Base-by-base conservation (phyloP, 768 basidiomycete species). In the Suillus alpinus region DNA sequence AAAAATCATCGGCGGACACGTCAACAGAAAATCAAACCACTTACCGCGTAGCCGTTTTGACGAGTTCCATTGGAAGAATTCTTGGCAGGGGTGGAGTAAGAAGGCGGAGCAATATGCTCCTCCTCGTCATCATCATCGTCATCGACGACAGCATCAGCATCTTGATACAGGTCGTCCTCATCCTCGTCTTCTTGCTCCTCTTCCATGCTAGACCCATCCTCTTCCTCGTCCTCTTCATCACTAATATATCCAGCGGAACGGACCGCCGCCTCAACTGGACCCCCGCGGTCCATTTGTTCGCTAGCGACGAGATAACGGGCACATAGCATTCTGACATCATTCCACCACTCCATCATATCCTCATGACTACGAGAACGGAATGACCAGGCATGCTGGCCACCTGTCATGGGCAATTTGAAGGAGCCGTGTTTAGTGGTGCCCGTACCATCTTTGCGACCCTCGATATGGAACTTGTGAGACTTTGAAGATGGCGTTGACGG, bases 271-370 rank as follows among this genome's bases (percentile, higher is more conserved):
- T 90, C 92, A 31, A 98, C 90, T 0, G 94, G 94, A 2, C 96
- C 97, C 41, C 87, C 87, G 47, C 97, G 81, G 76, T 97, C 93
- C 76, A 98, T 91, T 71, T 86, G 83, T 77, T 98, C 97, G 65
- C 89, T 92, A 37, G 95, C 94, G 43, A 98, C 93, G 57, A 99
- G 82, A 72, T 97, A 98, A 63, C 94, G 76, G 23, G 95, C 94
- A 68, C 94, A 95, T 43, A 96, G 78, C 93, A 95, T 95, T 62
- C 92, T 77, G 43, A 95, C 81, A 71, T 98, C 97, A 70, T 98
- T 98, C 97, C 97, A 99, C 93, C 97, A 97, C 77, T 99, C 97
- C 94, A 98, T 94, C 94, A 98, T 94, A 66, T 98, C 96, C 64
- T 98, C 96, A 65, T 91, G 86, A 61, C 87, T 90, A 62, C 96